Evolutionary conservation across 225 moss, liverwort and hornwort species (phyloP).

Genomic region (Antitrichia curtipendula): DNA sequence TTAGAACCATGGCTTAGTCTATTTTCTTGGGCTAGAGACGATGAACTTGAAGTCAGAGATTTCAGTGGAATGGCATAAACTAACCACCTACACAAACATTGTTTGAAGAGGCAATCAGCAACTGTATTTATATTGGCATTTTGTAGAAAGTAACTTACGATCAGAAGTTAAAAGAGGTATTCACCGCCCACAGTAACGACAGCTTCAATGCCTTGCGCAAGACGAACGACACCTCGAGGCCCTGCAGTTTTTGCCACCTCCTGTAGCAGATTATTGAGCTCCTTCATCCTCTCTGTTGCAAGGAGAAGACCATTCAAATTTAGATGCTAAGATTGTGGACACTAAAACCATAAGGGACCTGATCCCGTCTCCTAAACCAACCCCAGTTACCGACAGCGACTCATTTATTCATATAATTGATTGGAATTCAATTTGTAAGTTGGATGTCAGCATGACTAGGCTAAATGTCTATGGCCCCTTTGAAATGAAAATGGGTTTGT

Average conservation of each 20-base stretch:
- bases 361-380: background rate
- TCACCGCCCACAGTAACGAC: constrained; percentile 68
- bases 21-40: no score
- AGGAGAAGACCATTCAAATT: background rate
- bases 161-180: constrained; percentile 60
- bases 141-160: constrained; percentile 15
- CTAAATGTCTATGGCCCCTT: background rate
- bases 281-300: constrained; percentile 56
- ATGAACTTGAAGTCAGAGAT: background rate
- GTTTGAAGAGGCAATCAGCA: background rate
- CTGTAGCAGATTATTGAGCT: constrained; percentile 59
- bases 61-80: background rate
- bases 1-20: background rate
- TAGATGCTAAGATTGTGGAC: background rate
- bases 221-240: constrained; percentile 62
- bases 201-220: constrained; percentile 87
- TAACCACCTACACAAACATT: background rate
- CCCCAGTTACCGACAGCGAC: background rate
- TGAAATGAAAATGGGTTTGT: background rate
- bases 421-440: background rate
- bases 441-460: background rate
- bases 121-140: background rate
- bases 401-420: background rate
- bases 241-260: constrained; percentile 63
- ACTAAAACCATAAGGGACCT: background rate